Evolutionary conservation across 352 stramenopile genomes (phyloP), one percentile per base, ranked within the genome.

Genomic region (Aphanomyces invadans): DNA sequence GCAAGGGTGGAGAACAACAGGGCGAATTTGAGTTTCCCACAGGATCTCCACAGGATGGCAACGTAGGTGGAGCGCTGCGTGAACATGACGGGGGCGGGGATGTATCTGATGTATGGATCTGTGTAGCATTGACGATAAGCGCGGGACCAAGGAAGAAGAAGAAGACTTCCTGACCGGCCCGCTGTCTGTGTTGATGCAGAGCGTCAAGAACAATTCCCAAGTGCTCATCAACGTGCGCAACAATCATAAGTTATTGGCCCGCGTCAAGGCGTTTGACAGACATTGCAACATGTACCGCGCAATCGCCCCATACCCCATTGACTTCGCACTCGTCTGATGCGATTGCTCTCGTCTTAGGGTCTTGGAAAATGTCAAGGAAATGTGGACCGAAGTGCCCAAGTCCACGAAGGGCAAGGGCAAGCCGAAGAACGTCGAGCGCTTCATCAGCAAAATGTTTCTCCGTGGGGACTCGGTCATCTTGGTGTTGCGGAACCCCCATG

Each of bases 201-300:
- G 93, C 71, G 96, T 99, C 21, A 97, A 97, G 76, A 97, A 96
- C 68, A 98, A 97, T 73, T 97, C 92, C 61, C 96, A 99, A 79
- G 95, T 99, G 61, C 86, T 99, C 15, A 97, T 99, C 73, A 99
- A 99, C 80, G 92, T 99, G 54, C 87, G 97, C 65, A 99, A 99
- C 82, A 99, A 99, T 81, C 97, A 99, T 84, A 99, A 99, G 77
- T 83, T 99, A 44, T 86, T 99, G 56, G 97, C 90, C 23, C 82
- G 97, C 68, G 97, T 99, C 31, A 99, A 99, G 77, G 97, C 97
- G 28, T 99, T 99, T 78, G 97, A 99, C 78, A 87, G 97, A 68
- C 97, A 99, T 76, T 99, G 97, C 87, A 99, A 99, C 87, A 98
- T 99, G 97, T 98, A 77, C 76, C 87, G 83, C 2, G 19, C 10